A percentile compares a stretch with the other conserved stretches of the same genome.
Evolutionary conservation across 768 basidiomycete species (phyloP).

Genomic region (Paxillus involutus): DNA sequence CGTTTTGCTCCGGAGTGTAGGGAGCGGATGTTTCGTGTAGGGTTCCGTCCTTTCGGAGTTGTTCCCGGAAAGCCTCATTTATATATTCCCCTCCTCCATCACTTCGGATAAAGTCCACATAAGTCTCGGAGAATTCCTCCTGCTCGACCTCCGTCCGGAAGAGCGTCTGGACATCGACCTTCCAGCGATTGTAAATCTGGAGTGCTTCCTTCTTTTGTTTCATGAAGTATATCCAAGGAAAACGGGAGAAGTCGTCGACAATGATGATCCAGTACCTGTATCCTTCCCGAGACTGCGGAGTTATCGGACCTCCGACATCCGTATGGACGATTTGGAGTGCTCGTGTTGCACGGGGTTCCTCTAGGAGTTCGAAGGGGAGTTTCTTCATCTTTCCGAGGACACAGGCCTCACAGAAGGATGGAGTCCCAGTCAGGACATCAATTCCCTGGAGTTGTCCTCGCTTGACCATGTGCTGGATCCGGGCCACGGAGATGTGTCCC

Average conservation of each 20-base stretch:
- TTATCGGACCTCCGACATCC: conserved; percentile 18
- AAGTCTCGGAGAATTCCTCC: not conserved
- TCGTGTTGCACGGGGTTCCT: not conserved
- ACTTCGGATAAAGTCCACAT: conserved; percentile 5
- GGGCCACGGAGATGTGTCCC: no score
- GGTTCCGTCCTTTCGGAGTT: not conserved
- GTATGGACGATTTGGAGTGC: conserved; percentile 13
- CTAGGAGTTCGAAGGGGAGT: not conserved
- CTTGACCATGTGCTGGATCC: conserved; percentile 9
- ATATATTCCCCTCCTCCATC: conserved; percentile 14
- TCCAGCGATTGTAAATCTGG: not conserved
- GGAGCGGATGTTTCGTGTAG: not conserved
- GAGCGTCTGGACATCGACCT: not conserved
- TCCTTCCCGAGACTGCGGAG: conserved; percentile 1
- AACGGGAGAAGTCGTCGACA: conserved; percentile 9
- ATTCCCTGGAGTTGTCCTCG: conserved; percentile 7
- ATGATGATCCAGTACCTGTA: conserved; percentile 13
- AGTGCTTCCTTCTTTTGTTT: conserved; percentile 1
- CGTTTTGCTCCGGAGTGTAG: conserved; percentile 20
- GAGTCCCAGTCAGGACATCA: conserved; percentile 7
- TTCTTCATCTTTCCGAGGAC: conserved; percentile 17
- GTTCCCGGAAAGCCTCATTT: not conserved
- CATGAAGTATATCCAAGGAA: conserved; percentile 3
- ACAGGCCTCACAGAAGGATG: conserved; percentile 18
- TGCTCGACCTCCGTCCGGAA: not conserved